These are phyloP conservation scores for Diaporthe vexans DNA, from an alignment of 2,329 filamentous ascomycete species.

Conservation along the genomic window DNA sequence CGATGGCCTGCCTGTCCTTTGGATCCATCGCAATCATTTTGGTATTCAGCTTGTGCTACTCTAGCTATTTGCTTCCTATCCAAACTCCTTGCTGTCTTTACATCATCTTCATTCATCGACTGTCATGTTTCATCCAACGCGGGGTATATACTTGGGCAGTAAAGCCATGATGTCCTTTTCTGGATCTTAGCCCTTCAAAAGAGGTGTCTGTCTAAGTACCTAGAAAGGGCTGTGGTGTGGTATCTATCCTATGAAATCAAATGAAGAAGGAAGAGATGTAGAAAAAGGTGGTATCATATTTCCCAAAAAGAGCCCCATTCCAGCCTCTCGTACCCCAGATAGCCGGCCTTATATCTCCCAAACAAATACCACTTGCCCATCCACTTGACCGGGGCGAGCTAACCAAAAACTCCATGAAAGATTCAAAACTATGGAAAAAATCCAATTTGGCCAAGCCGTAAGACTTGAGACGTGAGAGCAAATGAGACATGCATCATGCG, in stretches of 20 bases:
- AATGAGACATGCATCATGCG: neutral
- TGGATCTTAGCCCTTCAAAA: neutral
- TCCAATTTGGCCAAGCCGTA: neutral
- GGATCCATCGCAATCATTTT: neutral
- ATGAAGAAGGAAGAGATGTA: neutral
- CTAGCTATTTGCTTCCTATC: neutral
- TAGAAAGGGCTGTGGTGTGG: slow-evolving; percentile 3
- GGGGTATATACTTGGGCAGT: slow-evolving; percentile 17
- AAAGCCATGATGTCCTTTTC: slow-evolving; percentile 11
- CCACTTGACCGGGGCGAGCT: neutral
- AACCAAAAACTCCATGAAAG: slow-evolving; percentile 17
- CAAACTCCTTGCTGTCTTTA: neutral
- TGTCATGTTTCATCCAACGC: slow-evolving; percentile 1
- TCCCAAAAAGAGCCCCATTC: neutral
- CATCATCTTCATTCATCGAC: slow-evolving; percentile 8
- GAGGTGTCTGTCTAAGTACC: slow-evolving; percentile 24
- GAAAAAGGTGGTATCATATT: slow-evolving; percentile 19
- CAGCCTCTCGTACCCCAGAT: neutral
- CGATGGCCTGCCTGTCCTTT: neutral
- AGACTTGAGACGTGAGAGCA: neutral
- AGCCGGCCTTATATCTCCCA: slow-evolving; percentile 3
- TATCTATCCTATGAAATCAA: slow-evolving; percentile 26
- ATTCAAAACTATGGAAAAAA: neutral
- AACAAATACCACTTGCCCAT: neutral
- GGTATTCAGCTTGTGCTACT: neutral